These are phyloP conservation scores for Rubroshorea leprosula DNA, from an alignment of 345 rosid species.

Conservation along the genomic window DNA sequence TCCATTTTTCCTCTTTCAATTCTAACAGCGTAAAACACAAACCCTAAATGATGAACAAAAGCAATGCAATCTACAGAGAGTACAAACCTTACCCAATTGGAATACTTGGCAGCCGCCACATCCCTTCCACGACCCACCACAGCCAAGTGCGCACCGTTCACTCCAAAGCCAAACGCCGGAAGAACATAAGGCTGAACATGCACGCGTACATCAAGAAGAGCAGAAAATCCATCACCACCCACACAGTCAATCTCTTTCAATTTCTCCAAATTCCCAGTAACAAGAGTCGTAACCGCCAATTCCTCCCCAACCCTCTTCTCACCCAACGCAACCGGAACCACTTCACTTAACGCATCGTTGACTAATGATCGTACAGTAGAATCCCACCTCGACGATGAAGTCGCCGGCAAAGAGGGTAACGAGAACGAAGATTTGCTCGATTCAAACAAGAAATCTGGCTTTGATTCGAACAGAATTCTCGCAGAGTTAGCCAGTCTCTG, in stretches of 20 bases:
- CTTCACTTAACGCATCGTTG: slow-evolving; percentile 36
- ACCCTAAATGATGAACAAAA: background rate
- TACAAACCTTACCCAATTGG: slow-evolving; percentile 81
- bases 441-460: slow-evolving; percentile 41
- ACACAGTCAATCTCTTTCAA: slow-evolving; percentile 21
- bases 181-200: slow-evolving; percentile 59
- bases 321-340: slow-evolving; percentile 33
- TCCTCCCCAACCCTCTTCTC: slow-evolving; percentile 47
- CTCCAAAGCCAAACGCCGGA: slow-evolving; percentile 41
- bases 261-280: slow-evolving; percentile 47
- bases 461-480: slow-evolving; percentile 40
- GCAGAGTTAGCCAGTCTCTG: slow-evolving; percentile 51
- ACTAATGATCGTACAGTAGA: slow-evolving; percentile 37
- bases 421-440: slow-evolving; percentile 3
- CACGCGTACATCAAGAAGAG: slow-evolving; percentile 47
- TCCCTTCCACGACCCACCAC: slow-evolving; percentile 72
- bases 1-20: no score
- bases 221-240: slow-evolving; percentile 14
- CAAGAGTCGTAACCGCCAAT: slow-evolving; percentile 67
- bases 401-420: slow-evolving; percentile 6
- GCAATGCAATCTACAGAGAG: background rate
- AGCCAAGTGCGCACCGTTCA: slow-evolving; percentile 61
- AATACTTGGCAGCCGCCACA: slow-evolving; percentile 69
- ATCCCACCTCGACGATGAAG: slow-evolving; percentile 30
- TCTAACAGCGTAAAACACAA: no score